Conservation (phyloP, 768 basidiomycete genomes). For the Psilocybe cyanescens region DNA sequence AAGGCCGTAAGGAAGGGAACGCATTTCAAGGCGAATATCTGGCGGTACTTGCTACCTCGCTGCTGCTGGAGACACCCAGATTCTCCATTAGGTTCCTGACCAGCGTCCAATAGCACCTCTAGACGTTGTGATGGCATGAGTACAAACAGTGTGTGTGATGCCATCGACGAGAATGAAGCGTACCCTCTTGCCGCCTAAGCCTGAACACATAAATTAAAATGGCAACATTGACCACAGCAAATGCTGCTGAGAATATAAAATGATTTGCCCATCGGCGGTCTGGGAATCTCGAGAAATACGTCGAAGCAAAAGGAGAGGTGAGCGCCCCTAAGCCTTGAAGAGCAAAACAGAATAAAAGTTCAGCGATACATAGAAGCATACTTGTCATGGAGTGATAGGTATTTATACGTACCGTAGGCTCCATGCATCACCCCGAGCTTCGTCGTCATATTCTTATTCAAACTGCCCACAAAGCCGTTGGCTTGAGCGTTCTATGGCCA, state of each 20-base stretch:
- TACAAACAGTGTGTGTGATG: neutral
- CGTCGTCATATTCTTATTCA: constrained; percentile 54
- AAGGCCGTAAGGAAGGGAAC: constrained; percentile 67
- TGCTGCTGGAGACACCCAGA: constrained; percentile 25
- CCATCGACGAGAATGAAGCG: neutral
- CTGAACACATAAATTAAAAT: constrained; percentile 62
- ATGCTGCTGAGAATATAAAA: constrained; percentile 65
- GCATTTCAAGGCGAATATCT: constrained; percentile 53
- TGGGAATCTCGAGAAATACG: constrained; percentile 66
- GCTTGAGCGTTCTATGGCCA: constrained; percentile 66
- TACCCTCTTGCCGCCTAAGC: constrained; percentile 71
- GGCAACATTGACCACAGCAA: constrained; percentile 58
- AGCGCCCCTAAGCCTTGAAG: constrained; percentile 65
- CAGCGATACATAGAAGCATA: neutral
- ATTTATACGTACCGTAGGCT: constrained; percentile 50
- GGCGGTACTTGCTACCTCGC: constrained; percentile 39
- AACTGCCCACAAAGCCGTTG: constrained; percentile 66
- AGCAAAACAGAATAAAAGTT: neutral
- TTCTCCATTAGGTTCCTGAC: constrained; percentile 43
- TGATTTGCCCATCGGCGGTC: constrained; percentile 70
- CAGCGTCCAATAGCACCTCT: constrained; percentile 61
- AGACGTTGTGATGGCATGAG: neutral
- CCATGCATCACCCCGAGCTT: constrained; percentile 77
- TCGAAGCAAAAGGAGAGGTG: constrained; percentile 72
- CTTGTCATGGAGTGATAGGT: neutral